Conservation (phyloP, 73 alveolate genomes). For the Effrenium voratum region DNA sequence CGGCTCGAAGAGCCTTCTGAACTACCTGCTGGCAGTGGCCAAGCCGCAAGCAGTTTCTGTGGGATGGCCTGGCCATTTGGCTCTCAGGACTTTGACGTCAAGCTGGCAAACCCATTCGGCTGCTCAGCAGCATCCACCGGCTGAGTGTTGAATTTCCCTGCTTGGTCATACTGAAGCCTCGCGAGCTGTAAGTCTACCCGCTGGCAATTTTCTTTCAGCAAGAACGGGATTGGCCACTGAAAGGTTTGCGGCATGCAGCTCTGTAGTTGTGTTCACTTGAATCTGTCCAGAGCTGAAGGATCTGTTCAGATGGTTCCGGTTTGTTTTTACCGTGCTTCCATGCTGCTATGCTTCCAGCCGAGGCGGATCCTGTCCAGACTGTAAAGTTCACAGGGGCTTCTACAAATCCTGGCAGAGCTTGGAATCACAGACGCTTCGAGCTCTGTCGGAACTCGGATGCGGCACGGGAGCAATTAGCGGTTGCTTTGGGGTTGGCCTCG, state of each 20-base stretch:
- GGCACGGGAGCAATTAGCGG: neutral
- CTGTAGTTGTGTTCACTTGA: neutral
- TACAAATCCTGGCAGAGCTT: conserved; percentile 75
- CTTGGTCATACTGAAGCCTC: too few species aligned
- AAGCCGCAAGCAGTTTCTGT: too few species aligned
- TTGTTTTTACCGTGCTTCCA: too few species aligned
- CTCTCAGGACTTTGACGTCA: conserved; percentile 55
- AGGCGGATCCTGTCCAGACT: conserved; percentile 66
- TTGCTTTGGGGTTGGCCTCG: neutral
- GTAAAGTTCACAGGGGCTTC: conserved; percentile 61
- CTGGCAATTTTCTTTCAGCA: too few species aligned
- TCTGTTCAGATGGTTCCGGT: too few species aligned
- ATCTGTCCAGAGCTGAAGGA: too few species aligned
- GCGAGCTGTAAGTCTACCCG: too few species aligned
- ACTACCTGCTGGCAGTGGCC: conserved; percentile 73
- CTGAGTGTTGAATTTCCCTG: too few species aligned
- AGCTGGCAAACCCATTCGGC: conserved; percentile 24
- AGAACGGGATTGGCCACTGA: too few species aligned
- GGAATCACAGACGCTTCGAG: conserved; percentile 15
- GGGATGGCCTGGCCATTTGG: too few species aligned
- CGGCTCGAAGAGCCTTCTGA: conserved; percentile 77
- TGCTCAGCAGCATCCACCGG: conserved; percentile 1
- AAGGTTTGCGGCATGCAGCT: neutral
- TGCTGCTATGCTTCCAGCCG: too few species aligned
- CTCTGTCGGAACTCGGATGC: conserved; percentile 42